A percentile compares a stretch with the other conserved stretches of the same genome.
Conservation (phyloP, 768 basidiomycete genomes). For the Lactarius deliciosus region DNA sequence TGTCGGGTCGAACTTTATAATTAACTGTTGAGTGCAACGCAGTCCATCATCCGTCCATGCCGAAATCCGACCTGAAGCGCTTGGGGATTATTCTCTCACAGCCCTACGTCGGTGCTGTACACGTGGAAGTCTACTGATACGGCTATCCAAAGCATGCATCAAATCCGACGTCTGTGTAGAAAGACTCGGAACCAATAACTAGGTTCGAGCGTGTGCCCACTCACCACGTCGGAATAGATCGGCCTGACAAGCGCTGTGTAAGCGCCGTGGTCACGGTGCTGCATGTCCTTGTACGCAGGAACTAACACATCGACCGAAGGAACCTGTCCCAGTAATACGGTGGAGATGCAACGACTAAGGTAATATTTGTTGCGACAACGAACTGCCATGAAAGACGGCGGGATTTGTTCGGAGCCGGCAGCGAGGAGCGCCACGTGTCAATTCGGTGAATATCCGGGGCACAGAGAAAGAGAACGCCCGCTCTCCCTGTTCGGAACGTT, state of each 20-base stretch:
- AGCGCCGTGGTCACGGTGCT: not conserved
- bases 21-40: not conserved
- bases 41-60: not conserved
- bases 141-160: not conserved
- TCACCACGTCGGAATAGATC: not conserved
- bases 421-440: not conserved
- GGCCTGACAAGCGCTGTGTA: not conserved
- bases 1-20: not conserved
- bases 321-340: not conserved
- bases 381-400: not conserved
- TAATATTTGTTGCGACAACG: not conserved
- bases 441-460: not conserved
- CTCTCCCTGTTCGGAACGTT: no score
- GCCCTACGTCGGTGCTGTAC: not conserved
- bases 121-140: not conserved
- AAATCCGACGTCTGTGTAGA: not conserved
- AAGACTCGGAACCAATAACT: not conserved
- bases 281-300: not conserved
- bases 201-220: not conserved
- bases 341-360: not conserved
- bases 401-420: not conserved
- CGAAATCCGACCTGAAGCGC: not conserved
- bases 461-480: not conserved
- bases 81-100: not conserved
- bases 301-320: conserved; percentile 2